Conservation (phyloP, 805 yeast genomes). For the Lachancea meyersii region DNA sequence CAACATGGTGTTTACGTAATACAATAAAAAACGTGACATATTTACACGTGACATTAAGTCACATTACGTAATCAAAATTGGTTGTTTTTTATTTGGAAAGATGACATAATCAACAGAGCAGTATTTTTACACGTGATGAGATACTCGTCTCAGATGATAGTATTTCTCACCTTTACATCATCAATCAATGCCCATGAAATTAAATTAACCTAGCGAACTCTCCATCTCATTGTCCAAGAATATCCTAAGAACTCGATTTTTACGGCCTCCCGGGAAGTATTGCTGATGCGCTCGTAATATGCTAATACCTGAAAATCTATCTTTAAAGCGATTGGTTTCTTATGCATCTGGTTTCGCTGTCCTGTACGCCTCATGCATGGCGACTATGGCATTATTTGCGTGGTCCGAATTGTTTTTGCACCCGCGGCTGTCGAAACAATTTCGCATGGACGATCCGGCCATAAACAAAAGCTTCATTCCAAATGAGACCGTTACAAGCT, state of each 20-base stretch:
- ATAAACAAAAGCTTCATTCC: slow-evolving; percentile 19
- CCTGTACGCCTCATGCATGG: slow-evolving; percentile 3
- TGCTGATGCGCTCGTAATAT: too few relatives aligned
- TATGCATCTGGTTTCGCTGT: not conserved
- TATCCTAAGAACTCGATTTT: too few relatives aligned
- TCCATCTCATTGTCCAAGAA: too few relatives aligned
- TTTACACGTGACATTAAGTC: not conserved
- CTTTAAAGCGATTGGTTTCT: not conserved
- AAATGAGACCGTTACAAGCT: slow-evolving; percentile 20
- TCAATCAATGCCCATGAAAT: too few relatives aligned
- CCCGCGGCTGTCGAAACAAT: slow-evolving; percentile 6
- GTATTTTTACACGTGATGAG: too few relatives aligned
- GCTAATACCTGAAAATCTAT: too few relatives aligned
- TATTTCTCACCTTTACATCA: too few relatives aligned
- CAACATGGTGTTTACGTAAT: not conserved
- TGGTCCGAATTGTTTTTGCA: slow-evolving; percentile 8
- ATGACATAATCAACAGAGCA: too few relatives aligned
- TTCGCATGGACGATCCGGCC: slow-evolving; percentile 10
- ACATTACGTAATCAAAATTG: not conserved
- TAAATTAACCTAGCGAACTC: too few relatives aligned
- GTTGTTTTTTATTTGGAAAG: too few relatives aligned
- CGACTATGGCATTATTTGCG: slow-evolving; percentile 1
- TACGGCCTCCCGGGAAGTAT: too few relatives aligned
- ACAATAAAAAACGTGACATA: not conserved
- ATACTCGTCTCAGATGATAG: too few relatives aligned